These are phyloP conservation scores for Colletotrichum simmondsii DNA, from an alignment of 2,329 filamentous ascomycete species.

Conservation along the genomic window DNA sequence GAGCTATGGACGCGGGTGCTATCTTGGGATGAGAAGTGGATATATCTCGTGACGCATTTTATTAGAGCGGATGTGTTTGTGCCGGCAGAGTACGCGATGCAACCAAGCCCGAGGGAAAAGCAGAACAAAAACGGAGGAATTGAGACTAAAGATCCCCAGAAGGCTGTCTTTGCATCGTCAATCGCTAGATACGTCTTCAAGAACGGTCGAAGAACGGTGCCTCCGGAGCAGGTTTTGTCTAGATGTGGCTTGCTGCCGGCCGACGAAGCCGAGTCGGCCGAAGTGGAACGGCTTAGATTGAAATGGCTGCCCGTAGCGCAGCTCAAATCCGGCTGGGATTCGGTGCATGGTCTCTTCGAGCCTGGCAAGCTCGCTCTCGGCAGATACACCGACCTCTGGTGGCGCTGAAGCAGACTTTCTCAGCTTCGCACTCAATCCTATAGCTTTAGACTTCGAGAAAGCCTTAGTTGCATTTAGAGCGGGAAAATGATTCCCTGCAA, in stretches of 20 bases:
- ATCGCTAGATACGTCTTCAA: slow-evolving; percentile 87
- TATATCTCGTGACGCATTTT: slow-evolving; percentile 81
- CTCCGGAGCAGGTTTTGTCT: slow-evolving; percentile 79
- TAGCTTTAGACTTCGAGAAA: no score
- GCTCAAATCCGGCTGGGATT: slow-evolving; percentile 18
- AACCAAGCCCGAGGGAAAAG: slow-evolving; percentile 23
- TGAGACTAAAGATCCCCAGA: slow-evolving; percentile 57
- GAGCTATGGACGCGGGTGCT: slow-evolving; percentile 29
- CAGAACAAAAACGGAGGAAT: neutral
- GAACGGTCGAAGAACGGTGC: slow-evolving; percentile 82
- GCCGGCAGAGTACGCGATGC: slow-evolving; percentile 60
- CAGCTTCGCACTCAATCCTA: no score
- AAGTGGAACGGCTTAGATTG: slow-evolving; percentile 6
- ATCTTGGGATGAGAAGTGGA: slow-evolving; percentile 82
- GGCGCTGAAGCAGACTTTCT: neutral
- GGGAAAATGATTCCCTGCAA: no score
- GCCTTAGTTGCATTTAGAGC: no score
- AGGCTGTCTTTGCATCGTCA: slow-evolving; percentile 75
- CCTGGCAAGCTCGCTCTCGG: slow-evolving; percentile 10
- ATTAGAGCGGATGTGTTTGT: slow-evolving; percentile 69
- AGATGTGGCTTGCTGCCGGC: slow-evolving; percentile 79
- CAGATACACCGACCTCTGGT: slow-evolving; percentile 17
- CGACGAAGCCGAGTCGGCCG: slow-evolving; percentile 2
- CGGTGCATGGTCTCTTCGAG: slow-evolving; percentile 12
- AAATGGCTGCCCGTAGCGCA: slow-evolving; percentile 1